Percentiles rank a stretch among this genome's conserved stretches.
phyloP scores from a whole-genome alignment of 768 basidiomycete species.

The Russula dissimulans region DNA sequence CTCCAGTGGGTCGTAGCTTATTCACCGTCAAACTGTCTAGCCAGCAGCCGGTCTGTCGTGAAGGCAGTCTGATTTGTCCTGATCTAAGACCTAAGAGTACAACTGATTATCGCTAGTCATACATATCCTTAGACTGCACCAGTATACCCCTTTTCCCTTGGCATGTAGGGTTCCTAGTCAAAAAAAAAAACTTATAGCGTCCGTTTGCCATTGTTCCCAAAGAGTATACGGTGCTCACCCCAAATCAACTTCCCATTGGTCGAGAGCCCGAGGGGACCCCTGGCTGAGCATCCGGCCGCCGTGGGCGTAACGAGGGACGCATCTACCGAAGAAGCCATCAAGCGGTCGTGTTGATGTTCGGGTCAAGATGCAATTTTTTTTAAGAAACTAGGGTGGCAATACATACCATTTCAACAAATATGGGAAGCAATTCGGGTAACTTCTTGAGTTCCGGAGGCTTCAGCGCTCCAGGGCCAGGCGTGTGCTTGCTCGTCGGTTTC shows the following conservation, averaged over 20 bases:
- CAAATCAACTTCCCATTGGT: background rate
- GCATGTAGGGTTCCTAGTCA: slow-evolving; percentile 8
- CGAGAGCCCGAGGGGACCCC: background rate
- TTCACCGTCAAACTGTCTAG: background rate
- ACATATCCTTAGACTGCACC: slow-evolving; percentile 13
- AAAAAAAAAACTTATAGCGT: background rate
- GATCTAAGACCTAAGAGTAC: slow-evolving; percentile 16
- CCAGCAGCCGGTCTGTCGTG: slow-evolving; percentile 17
- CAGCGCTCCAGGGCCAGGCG: slow-evolving; percentile 28
- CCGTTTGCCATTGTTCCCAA: background rate
- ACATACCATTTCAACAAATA: slow-evolving; percentile 89
- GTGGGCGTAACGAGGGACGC: slow-evolving; percentile 12
- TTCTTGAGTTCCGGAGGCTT: slow-evolving; percentile 69
- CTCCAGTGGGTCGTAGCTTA: slow-evolving; percentile 45
- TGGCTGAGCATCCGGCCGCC: background rate
- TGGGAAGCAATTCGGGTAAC: slow-evolving; percentile 73
- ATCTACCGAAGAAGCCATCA: slow-evolving; percentile 1
- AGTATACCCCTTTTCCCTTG: slow-evolving; percentile 12
- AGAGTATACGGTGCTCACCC: background rate
- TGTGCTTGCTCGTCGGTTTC: slow-evolving; percentile 28
- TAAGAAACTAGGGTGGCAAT: background rate
- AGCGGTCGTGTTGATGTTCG: background rate
- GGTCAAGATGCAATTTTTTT: too few species aligned
- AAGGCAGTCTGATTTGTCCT: background rate
- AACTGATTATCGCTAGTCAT: slow-evolving; percentile 9